These are phyloP conservation scores for Oryza glaberrima DNA, from an alignment of 176 grass and related monocot species.

Conservation along the genomic window DNA sequence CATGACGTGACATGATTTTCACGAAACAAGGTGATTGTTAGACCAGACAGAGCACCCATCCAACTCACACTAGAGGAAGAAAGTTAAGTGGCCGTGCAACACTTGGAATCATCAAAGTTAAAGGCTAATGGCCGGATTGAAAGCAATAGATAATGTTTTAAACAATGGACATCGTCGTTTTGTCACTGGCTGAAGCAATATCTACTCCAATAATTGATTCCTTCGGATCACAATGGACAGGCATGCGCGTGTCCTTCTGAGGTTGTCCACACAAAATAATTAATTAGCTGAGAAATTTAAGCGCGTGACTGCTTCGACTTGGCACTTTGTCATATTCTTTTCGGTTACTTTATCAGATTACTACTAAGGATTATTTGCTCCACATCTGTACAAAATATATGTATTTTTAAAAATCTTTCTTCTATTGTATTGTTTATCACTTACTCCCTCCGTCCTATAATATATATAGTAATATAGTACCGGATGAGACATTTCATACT, in stretches of 20 bases:
- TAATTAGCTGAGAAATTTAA: neutral
- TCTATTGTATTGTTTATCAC: no score
- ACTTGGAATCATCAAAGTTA: neutral
- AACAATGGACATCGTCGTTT: neutral
- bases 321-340: no score
- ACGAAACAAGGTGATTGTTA: neutral
- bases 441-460: no score
- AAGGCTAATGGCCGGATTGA: neutral
- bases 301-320: no score
- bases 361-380: no score
- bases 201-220: constrained; percentile 23
- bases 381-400: no score
- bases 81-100: neutral
- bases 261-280: neutral
- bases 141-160: neutral
- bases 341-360: no score
- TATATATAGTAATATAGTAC: no score
- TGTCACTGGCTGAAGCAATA: neutral
- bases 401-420: no score
- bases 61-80: neutral
- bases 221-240: neutral
- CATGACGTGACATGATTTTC: neutral
- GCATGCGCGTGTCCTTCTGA: neutral
- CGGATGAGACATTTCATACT: no score
- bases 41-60: neutral